Evolutionary conservation across 768 basidiomycete species (phyloP), one percentile per base, ranked within the genome.

Genomic region (Trametes coccinea): DNA sequence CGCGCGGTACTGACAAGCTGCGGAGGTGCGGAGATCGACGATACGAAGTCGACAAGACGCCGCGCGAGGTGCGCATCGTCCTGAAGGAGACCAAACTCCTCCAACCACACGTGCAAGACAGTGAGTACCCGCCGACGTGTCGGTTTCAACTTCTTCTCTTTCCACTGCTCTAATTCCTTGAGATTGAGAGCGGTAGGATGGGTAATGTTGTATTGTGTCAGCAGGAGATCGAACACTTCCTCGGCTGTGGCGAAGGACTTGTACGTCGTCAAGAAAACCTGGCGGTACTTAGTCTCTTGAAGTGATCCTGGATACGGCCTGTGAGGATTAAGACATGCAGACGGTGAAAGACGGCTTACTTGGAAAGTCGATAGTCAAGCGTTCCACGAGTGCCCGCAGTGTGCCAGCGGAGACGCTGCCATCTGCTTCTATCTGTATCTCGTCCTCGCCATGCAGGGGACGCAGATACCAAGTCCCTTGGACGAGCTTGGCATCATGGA

Each of bases 241-340:
- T 85, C 81, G 2, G 90, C 82, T 5, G 84, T 84, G 29, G 85
- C 87, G 70, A 95, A 93, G 0, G 91, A 89, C 55, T 86, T 81
- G 76, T 91, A 93, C 14, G 93, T 95, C 74, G 84, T 86, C 47
- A 95, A 79, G 76, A 96, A 95, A n/a, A 84, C 80, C 34, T 80
- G 77, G 30, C 80, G 78, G 70, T 80, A 89, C 10, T 71, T 70
- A 59, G 33, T 49, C 49, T 57, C 59, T 33, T 55, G 62, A 2
- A 53, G 30, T 1, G 62, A 57, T n/a, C 58, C 66, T 67, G 41
- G 6, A 22, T 13, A 5, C 3, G 16, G 45, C 22, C 11, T 10
- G 14, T 49, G 11, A 49, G 14, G 11, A 33, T 49, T 5, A 29
- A 29, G 48, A 31, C 30, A 49, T 14, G 16, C 7, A 10, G 7